Percentiles rank a stretch among this genome's conserved stretches.
These are phyloP conservation scores for Lentinula edodes DNA, from an alignment of 768 basidiomycete species.

Conservation along the genomic window DNA sequence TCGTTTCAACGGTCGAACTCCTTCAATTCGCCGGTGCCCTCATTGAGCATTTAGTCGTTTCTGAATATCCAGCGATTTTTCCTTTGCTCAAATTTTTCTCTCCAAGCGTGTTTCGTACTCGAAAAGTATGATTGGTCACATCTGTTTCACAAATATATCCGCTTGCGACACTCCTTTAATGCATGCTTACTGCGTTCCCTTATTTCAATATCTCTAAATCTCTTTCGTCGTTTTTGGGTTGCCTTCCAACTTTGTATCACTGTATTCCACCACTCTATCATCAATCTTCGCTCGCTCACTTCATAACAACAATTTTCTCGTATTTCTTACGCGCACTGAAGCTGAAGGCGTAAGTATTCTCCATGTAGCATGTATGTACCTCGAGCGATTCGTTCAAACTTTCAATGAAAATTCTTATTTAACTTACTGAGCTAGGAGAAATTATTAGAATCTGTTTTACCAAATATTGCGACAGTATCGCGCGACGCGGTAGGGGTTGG, in stretches of 20 bases:
- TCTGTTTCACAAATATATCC: not conserved
- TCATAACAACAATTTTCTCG: not conserved
- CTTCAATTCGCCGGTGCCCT: constrained; percentile 18
- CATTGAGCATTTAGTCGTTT: not conserved
- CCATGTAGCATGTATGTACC: not conserved
- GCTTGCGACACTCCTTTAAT: not conserved
- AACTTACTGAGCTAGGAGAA: not conserved
- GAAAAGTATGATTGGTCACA: constrained; percentile 1
- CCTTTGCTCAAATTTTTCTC: not conserved
- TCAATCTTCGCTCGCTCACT: not conserved
- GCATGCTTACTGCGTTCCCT: not conserved
- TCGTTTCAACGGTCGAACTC: constrained; percentile 45
- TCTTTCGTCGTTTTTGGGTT: not conserved
- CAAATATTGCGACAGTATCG: no score
- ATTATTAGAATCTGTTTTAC: no score
- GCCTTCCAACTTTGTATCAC: not conserved
- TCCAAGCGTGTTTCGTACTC: not conserved
- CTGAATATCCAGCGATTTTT: no score
- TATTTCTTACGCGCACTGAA: not conserved
- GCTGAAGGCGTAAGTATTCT: no score
- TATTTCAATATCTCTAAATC: not conserved
- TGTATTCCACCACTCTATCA: not conserved
- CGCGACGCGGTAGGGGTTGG: no score
- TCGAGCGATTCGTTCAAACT: not conserved
- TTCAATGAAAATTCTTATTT: not conserved